These are phyloP conservation scores for Limonium bicolor DNA, from an alignment of 148 eudicot genomes.

Conservation along the genomic window DNA sequence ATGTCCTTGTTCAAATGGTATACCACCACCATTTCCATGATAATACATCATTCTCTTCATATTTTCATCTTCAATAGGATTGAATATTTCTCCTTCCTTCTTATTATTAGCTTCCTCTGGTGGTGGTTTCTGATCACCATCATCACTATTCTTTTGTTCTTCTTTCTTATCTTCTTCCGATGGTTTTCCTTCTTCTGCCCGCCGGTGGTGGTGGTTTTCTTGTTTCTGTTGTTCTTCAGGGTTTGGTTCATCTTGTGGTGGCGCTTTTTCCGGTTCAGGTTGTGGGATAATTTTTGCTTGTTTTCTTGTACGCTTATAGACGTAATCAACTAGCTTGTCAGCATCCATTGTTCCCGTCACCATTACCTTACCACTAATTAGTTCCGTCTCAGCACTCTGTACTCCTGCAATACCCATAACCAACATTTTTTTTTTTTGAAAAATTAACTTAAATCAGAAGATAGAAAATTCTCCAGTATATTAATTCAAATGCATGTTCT, in stretches of 20 bases:
- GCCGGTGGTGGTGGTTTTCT: constrained; percentile 5
- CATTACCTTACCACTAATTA: constrained; percentile 53
- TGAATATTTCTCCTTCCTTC: constrained; percentile 18
- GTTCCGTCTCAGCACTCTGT: constrained; percentile 59
- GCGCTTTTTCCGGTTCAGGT: constrained; percentile 65
- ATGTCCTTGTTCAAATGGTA: constrained; percentile 2
- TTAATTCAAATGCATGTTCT: too few species aligned
- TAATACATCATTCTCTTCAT: constrained; percentile 5
- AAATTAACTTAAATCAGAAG: background rate
- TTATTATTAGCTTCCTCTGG: constrained; percentile 18
- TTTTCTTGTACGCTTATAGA: constrained; percentile 73
- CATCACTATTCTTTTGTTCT: too few species aligned
- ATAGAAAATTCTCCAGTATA: too few species aligned
- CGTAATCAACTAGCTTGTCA: constrained; percentile 55
- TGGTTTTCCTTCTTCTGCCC: constrained; percentile 15
- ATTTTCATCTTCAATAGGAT: constrained; percentile 1
- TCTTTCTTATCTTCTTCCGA: constrained; percentile 22
- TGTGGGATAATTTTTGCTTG: constrained; percentile 70
- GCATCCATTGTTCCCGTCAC: constrained; percentile 93
- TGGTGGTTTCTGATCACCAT: constrained; percentile 9
- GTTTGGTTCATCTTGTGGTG: constrained; percentile 28
- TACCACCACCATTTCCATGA: background rate
- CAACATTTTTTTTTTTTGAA: background rate
- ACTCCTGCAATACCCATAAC: constrained; percentile 42
- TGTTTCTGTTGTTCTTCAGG: constrained; percentile 20